These are phyloP conservation scores for Chaetomium fimeti DNA, from an alignment of 495 filamentous ascomycete species.

Conservation along the genomic window DNA sequence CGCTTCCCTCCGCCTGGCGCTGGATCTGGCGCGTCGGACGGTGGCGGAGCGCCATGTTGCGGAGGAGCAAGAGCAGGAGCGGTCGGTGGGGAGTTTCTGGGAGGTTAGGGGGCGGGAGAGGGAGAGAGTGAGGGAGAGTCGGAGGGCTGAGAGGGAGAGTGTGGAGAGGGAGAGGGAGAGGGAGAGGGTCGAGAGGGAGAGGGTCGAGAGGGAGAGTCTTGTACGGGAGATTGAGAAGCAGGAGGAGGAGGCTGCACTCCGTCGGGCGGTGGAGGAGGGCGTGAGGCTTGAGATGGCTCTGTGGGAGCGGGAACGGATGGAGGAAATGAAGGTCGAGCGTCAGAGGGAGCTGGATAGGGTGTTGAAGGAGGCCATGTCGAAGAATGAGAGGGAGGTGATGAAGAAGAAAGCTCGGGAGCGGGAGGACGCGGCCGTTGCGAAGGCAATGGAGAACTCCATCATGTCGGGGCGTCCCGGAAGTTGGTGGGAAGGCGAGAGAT, in stretches of 20 bases:
- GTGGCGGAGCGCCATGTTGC: background rate
- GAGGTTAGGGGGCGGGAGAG: background rate
- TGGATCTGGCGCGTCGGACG: background rate
- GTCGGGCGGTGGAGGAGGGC: background rate
- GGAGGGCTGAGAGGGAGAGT: background rate
- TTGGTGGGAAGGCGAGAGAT: background rate
- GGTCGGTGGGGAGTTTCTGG: background rate
- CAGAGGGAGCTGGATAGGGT: background rate
- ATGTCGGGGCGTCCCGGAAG: background rate
- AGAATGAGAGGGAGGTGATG: background rate
- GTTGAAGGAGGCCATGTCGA: background rate
- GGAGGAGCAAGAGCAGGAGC: background rate
- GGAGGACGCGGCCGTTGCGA: background rate
- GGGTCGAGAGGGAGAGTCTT: background rate
- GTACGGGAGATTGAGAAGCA: background rate
- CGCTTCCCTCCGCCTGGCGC: background rate
- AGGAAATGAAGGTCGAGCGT: background rate
- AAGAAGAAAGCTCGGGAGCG: background rate
- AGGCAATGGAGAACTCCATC: slow-evolving; percentile 8
- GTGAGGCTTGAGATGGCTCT: too few relatives aligned
- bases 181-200: background rate
- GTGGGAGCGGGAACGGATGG: background rate
- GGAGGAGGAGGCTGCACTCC: background rate
- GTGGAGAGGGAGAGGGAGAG: background rate
- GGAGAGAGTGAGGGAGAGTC: background rate